phyloP scores from a whole-genome alignment of 1,284 basidiomycete species.

The Naganishia sp. region DNA sequence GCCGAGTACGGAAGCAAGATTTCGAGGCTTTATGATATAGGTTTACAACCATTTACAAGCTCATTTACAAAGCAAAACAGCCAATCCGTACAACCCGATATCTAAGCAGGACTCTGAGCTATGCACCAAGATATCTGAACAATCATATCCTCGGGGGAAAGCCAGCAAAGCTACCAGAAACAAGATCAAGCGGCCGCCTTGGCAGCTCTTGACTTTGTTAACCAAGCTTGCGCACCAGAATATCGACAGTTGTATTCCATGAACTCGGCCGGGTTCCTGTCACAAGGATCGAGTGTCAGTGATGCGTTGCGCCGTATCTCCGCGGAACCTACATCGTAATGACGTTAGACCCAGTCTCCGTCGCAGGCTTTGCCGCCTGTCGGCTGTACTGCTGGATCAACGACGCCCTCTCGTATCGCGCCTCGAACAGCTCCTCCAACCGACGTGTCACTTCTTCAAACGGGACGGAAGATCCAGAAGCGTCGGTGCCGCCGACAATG shows the following conservation, averaged over 20 bases:
- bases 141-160: no score
- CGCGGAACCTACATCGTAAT: constrained; percentile 15
- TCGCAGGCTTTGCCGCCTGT: constrained; percentile 15
- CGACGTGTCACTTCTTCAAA: constrained; percentile 1
- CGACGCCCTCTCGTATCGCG: constrained; percentile 17
- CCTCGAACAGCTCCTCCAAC: constrained; percentile 4
- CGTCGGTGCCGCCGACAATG: not conserved
- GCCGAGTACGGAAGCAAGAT: not conserved
- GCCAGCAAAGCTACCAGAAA: not conserved
- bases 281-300: not conserved
- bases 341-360: constrained; percentile 6
- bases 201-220: not conserved
- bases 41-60: not conserved
- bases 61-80: no score
- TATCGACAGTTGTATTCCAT: constrained; percentile 29
- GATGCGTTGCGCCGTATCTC: not conserved
- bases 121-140: no score
- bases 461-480: not conserved
- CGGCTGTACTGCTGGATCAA: constrained; percentile 28
- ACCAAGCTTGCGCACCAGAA: constrained; percentile 22
- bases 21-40: not conserved
- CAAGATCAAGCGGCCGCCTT: not conserved
- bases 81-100: no score
- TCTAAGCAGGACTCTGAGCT: no score
- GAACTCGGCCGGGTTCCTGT: constrained; percentile 21